Conservation (phyloP, 805 yeast genomes). For the Phaffomyces opuntiae region DNA sequence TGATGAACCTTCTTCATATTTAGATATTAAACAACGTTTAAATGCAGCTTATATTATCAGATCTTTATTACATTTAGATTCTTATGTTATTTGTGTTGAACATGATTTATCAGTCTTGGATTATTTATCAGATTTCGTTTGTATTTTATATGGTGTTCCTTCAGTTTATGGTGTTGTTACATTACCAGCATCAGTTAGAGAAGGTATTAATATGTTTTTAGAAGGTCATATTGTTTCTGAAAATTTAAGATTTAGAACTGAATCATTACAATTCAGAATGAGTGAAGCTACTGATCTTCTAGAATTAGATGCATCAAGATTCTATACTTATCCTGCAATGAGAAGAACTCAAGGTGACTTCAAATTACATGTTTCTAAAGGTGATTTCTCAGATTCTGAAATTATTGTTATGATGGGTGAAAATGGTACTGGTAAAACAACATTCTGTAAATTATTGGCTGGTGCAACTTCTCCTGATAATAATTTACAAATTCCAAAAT, state of each 20-base stretch:
- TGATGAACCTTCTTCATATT: constrained; percentile 97
- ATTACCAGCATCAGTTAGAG: constrained; percentile 93
- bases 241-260: constrained; percentile 94
- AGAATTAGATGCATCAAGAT: constrained; percentile 70
- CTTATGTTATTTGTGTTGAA: constrained; percentile 93
- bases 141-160: constrained; percentile 96
- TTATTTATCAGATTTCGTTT: constrained; percentile 92
- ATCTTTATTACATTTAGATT: constrained; percentile 66
- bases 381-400: constrained; percentile 94
- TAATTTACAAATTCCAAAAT: constrained; percentile 71
- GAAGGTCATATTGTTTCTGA: constrained; percentile 98
- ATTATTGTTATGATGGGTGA: constrained; percentile 99
- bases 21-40: constrained; percentile 98
- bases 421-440: constrained; percentile 99
- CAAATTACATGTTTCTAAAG: constrained; percentile 71
- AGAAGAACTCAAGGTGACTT: constrained; percentile 94
- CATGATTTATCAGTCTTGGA: constrained; percentile 98
- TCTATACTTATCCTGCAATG: constrained; percentile 76
- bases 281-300: constrained; percentile 81
- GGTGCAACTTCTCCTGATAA: constrained; percentile 88
- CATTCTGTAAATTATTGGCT: constrained; percentile 91
- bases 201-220: constrained; percentile 96
- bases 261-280: constrained; percentile 87
- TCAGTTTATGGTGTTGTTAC: constrained; percentile 99
- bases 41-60: constrained; percentile 95